Percentiles rank a stretch among this genome's conserved stretches.
Conservation (phyloP, 2,329 filamentous ascomycete species). For the Colletotrichum sp. region DNA sequence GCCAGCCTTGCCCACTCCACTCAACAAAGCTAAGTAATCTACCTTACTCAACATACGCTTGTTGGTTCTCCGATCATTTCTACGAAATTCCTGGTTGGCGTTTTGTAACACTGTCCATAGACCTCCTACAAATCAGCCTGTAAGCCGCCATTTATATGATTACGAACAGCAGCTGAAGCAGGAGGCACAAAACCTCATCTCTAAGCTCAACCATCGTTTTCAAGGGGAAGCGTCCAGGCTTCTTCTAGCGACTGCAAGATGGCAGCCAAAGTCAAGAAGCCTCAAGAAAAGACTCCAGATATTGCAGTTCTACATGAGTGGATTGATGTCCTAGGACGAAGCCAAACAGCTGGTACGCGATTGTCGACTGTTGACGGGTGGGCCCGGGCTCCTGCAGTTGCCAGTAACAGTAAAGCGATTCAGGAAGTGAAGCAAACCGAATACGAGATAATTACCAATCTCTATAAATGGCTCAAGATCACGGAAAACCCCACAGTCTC, state of each 20-base stretch:
- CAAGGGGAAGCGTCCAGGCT: no score
- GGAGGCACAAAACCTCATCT: no score
- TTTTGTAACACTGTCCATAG: no score
- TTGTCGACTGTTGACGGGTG: not conserved
- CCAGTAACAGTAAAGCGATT: not conserved
- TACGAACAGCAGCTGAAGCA: no score
- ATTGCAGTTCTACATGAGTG: not conserved
- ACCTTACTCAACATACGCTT: no score
- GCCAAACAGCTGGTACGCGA: fast-evolving
- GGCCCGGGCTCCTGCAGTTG: not conserved
- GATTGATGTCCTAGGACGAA: not conserved
- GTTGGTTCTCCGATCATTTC: no score
- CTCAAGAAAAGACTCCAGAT: not conserved
- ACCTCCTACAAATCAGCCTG: no score
- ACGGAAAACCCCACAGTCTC: not conserved
- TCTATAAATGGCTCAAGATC: not conserved
- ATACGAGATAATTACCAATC: not conserved
- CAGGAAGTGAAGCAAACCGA: not conserved
- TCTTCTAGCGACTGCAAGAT: not conserved
- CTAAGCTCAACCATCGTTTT: no score
- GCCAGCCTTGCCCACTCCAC: not conserved
- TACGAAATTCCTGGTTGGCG: no score
- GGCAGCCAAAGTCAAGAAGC: not conserved
- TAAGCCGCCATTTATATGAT: no score
- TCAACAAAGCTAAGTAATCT: not conserved